Evolutionary conservation across 768 basidiomycete species (phyloP), one percentile per base, ranked within the genome.

Genomic region (Mycena chlorophos): DNA sequence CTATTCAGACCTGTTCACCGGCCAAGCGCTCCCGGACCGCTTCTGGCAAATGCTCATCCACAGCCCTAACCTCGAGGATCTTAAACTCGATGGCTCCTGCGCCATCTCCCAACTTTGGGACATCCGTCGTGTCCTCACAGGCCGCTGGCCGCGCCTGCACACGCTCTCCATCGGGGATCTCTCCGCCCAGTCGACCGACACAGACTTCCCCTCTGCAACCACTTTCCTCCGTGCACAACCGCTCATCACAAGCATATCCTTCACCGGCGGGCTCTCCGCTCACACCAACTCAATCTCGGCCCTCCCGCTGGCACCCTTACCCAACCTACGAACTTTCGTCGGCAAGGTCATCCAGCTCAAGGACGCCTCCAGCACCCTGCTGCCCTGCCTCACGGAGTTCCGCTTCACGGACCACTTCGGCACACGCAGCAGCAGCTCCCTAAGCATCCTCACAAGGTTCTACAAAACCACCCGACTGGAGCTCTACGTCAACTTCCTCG

Each of bases 1-100:
- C n/a, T n/a, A n/a, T n/a, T n/a, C n/a, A 57, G 60, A 53, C 14
- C 31, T 57, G 17, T 48, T 20, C 16, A 43, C 51, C 5, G 53
- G 54, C 17, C 61, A 55, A 54, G 39, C 43, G 5, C 49, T 64
- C 25, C 63, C 63, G 3, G 37, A 52, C n/a, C 50, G 57, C 27
- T 43, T 62, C 13, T 65, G 64, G 63, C 55, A 61, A 4, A 63
- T 65, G 62, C 48, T 65, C 19, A 30, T 50, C 22, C 43, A 61
- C 13, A 47, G 54, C 49, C 53, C 58, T 30, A 34, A 8, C 8
- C 29, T 65, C 13, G 46, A 30, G 16, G 54, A 63, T 28, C 43
- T 65, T 26, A 61, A 54, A 4, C 46, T 65, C 2, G 64, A 65
- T 17, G 64, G 64, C 2, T 61, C 61, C 14, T 63, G 59, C 39